Evolutionary conservation across 495 filamentous ascomycete genomes (phyloP).

Genomic region (Neurospora sp.): DNA sequence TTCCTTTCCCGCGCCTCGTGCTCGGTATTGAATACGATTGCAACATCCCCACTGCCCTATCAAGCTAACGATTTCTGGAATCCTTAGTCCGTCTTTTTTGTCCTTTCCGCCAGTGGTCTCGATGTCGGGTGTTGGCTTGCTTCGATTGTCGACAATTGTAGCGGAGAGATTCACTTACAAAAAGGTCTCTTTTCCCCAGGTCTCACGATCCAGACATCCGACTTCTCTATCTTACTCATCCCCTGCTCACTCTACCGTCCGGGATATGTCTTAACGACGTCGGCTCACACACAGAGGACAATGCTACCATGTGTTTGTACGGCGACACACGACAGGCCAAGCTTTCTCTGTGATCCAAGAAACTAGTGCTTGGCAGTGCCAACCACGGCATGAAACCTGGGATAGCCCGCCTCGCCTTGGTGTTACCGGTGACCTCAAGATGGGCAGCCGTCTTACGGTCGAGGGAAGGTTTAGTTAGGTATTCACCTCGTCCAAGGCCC

Average conservation of each 20-base stretch:
- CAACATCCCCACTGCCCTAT: not conserved
- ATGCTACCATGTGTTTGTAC: not conserved
- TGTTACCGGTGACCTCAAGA: not conserved
- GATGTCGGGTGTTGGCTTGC: not conserved
- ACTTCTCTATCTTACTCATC: not conserved
- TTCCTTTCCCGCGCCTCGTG: not conserved
- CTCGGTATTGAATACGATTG: not conserved
- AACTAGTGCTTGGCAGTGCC: conserved; percentile 11
- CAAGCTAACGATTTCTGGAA: not conserved
- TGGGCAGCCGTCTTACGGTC: not conserved
- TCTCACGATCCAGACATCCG: not conserved
- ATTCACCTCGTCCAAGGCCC: not conserved
- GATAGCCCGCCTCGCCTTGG: not conserved
- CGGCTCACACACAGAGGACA: not conserved
- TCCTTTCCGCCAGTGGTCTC: not conserved
- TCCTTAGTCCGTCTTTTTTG: not conserved
- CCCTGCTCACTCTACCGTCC: not conserved
- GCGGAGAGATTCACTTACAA: not conserved
- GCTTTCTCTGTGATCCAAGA: conserved; percentile 15
- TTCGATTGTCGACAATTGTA: not conserved
- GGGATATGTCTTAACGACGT: not conserved
- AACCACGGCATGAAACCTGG: not conserved
- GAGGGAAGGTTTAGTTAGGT: not conserved
- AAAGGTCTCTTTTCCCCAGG: not conserved
- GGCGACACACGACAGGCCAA: conserved; percentile 21